Evolutionary conservation across 176 grass and related monocot species (phyloP).

Genomic region (Alopecurus myosuroides): DNA sequence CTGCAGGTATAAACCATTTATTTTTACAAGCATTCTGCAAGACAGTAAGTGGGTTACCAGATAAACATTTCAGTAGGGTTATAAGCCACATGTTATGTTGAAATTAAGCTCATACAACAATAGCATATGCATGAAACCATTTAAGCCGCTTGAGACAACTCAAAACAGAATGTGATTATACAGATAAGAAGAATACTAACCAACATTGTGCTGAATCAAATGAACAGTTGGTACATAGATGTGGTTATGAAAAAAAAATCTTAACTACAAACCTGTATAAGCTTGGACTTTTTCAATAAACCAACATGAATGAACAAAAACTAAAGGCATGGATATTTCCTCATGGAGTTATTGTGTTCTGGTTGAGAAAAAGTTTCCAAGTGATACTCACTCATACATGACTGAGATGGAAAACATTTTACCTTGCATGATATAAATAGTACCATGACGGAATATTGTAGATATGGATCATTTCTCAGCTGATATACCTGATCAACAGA

Average conservation of each 20-base stretch:
- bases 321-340: background rate
- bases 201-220: background rate
- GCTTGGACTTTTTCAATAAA: conserved; percentile 17
- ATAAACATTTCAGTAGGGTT: background rate
- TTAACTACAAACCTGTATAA: background rate
- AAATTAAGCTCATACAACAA: conserved; percentile 1
- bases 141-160: background rate
- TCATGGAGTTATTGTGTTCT: background rate
- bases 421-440: conserved; percentile 91
- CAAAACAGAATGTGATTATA: background rate
- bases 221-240: background rate
- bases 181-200: background rate
- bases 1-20: conserved; percentile 64
- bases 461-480: conserved; percentile 39
- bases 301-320: background rate
- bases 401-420: conserved; percentile 11
- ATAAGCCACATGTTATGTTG: background rate
- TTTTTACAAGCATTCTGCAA: conserved; percentile 88
- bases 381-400: conserved; percentile 16
- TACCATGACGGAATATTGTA: conserved; percentile 71
- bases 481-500: conserved; percentile 57
- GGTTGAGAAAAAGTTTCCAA: background rate
- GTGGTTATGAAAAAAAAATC: background rate
- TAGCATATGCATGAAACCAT: conserved; percentile 1
- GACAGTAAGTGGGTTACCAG: conserved; percentile 13